Evolutionary conservation across 441 rosid genomes (phyloP).

Genomic region (Adansonia rubrostipa): DNA sequence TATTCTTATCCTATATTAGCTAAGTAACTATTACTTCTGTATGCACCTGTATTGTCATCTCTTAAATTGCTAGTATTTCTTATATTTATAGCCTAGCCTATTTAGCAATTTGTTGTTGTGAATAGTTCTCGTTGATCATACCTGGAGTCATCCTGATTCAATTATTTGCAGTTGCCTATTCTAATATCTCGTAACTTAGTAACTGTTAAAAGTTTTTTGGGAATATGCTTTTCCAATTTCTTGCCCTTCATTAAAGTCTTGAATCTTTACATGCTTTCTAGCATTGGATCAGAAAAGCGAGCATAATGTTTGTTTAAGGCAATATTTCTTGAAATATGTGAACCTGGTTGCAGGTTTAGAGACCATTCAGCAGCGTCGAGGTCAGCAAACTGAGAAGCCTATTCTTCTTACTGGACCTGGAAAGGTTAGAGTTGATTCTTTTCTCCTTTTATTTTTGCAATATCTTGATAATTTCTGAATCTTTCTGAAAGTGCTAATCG

Average conservation of each 20-base stretch:
- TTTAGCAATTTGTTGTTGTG: not conserved
- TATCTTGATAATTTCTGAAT: not conserved
- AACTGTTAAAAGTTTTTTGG: not conserved
- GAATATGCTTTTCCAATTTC: not conserved
- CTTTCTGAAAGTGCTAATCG: not conserved
- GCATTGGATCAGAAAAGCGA: conserved; percentile 12
- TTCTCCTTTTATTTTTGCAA: not conserved
- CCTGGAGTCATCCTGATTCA: not conserved
- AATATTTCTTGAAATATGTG: conserved; percentile 3
- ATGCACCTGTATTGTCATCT: not conserved
- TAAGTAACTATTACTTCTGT: not conserved
- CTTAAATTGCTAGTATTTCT: not conserved
- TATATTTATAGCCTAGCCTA: not conserved
- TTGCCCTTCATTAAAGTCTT: not conserved
- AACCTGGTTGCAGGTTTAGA: conserved; percentile 57
- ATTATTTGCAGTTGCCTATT: not conserved
- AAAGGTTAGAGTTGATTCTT: conserved; percentile 55
- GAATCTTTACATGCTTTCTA: not conserved
- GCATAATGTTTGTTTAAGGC: not conserved
- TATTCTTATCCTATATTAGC: not conserved
- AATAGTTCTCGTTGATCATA: not conserved
- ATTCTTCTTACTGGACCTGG: conserved; percentile 88
- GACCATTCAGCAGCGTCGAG: conserved; percentile 84
- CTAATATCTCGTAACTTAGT: not conserved
- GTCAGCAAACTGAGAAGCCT: conserved; percentile 75